Evolutionary conservation across 768 basidiomycete genomes (phyloP), one percentile per base, ranked within the genome.

Genomic region (Harrya chromipes): DNA sequence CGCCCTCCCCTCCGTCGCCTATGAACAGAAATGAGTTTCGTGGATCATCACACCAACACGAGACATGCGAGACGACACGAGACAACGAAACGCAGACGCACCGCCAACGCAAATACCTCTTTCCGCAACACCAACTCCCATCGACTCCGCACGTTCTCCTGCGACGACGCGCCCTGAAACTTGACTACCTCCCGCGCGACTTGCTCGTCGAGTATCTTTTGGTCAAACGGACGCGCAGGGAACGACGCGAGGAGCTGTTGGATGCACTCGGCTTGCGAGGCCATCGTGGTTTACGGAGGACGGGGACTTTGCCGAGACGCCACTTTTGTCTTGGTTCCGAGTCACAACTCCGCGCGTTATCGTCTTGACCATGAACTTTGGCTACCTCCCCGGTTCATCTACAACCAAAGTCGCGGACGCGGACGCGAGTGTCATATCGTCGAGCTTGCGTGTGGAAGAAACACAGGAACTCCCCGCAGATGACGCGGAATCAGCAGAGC

Each of bases 61-160:
- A 31, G 12, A 31, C 31, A 27, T 2, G 26, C 10, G 31, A 31
- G 10, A 24, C 19, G 11, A 45, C 41, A n/a, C 29, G 19, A 42
- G 6, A 40, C 23, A 26, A 5, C 23, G 14, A 27, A 23, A 78
- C 82, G 58, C 58, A 90, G 26, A 79, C 82, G 59, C 58, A 90
- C 90, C 43, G 87, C 87, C 53, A 88, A 73, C 40, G 71, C 70
- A 61, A 88, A 86, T 39, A 90, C 75, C 60, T 88, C 86, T 54
- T 80, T 80, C 71, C 80, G 81, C 29, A 90, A 69, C 34, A 83
- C 68, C 55, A 80, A 80, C 60, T 91, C 90, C 89, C 90, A 91
- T 57, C 82, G 81, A 40, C 77, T 80, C 65, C 81, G 85, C 50
- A 78, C 70, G 51, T 80, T 84, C 43, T 90, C 89, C 4, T 72